Evolutionary conservation across 331 rosid species (phyloP).

Genomic region (Erythrophleum ivorense): DNA sequence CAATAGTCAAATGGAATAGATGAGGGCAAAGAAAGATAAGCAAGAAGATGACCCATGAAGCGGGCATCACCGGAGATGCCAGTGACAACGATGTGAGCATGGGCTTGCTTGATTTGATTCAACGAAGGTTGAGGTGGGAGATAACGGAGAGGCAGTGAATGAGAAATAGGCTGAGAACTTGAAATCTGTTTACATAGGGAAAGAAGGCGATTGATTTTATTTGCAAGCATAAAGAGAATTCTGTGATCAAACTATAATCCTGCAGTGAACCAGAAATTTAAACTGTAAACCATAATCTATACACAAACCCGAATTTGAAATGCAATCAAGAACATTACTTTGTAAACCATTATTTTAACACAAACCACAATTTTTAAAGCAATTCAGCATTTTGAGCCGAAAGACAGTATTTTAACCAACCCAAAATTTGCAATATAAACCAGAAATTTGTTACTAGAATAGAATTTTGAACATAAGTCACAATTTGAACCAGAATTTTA

Average conservation of each 20-base stretch:
- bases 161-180: slow-evolving; percentile 20
- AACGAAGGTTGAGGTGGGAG: slow-evolving; percentile 52
- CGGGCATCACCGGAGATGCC: slow-evolving; percentile 46
- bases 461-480: background rate
- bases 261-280: slow-evolving; percentile 19
- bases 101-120: slow-evolving; percentile 66
- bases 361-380: background rate
- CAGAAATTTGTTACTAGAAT: background rate
- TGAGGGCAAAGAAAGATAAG: slow-evolving; percentile 53
- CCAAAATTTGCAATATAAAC: background rate
- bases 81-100: slow-evolving; percentile 55
- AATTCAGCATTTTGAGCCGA: background rate
- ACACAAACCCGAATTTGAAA: background rate
- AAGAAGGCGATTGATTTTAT: slow-evolving; percentile 41
- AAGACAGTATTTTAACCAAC: background rate
- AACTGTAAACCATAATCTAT: background rate
- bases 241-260: background rate
- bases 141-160: slow-evolving; percentile 20
- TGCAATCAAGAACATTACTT: background rate
- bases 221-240: slow-evolving; percentile 45
- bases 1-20: slow-evolving; percentile 47
- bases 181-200: slow-evolving; percentile 24
- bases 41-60: slow-evolving; percentile 61
- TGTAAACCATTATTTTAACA: background rate
- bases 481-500: background rate